Conservation (phyloP, 164 flowering plant genomes). For the Liquidambar formosana region DNA sequence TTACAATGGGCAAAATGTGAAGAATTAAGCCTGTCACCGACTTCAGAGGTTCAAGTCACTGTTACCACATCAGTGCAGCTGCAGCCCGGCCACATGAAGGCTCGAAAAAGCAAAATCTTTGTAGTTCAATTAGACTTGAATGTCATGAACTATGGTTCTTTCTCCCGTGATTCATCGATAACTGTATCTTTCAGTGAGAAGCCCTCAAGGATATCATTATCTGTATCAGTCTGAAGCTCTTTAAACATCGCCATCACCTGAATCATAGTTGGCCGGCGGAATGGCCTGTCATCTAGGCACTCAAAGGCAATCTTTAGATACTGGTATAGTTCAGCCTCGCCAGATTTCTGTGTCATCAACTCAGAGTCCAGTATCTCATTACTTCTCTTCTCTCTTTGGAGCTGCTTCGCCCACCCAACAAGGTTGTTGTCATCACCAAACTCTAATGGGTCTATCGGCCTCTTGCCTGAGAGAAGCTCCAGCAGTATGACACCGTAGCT, state of each 20-base stretch:
- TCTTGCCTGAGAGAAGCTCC: slow-evolving; percentile 83
- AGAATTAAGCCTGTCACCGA: neutral
- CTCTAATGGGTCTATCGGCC: slow-evolving; percentile 65
- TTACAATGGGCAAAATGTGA: slow-evolving; percentile 27
- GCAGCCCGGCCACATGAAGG: neutral
- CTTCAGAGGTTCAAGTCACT: slow-evolving; percentile 2
- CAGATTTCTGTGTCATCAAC: slow-evolving; percentile 33
- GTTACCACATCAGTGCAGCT: neutral
- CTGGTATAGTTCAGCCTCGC: slow-evolving; percentile 62
- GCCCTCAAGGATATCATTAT: slow-evolving; percentile 64
- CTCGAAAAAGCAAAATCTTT: neutral
- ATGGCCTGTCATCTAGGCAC: slow-evolving; percentile 83
- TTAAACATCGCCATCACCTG: slow-evolving; percentile 93
- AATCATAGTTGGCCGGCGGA: slow-evolving; percentile 87
- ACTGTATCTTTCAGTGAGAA: slow-evolving; percentile 56
- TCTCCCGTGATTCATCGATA: slow-evolving; percentile 56
- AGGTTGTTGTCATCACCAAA: slow-evolving; percentile 91
- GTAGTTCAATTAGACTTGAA: neutral
- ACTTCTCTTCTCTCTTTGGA: slow-evolving; percentile 49
- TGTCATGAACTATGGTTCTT: slow-evolving; percentile 24
- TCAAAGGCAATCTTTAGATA: slow-evolving; percentile 70
- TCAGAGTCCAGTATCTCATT: slow-evolving; percentile 68
- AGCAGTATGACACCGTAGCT: slow-evolving; percentile 75
- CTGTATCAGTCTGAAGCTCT: slow-evolving; percentile 74
- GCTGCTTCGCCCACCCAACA: slow-evolving; percentile 92